A percentile compares a stretch with the other conserved stretches of the same genome.
Evolutionary conservation across 306 rosid genomes (phyloP).

Genomic region (Prunus davidiana): DNA sequence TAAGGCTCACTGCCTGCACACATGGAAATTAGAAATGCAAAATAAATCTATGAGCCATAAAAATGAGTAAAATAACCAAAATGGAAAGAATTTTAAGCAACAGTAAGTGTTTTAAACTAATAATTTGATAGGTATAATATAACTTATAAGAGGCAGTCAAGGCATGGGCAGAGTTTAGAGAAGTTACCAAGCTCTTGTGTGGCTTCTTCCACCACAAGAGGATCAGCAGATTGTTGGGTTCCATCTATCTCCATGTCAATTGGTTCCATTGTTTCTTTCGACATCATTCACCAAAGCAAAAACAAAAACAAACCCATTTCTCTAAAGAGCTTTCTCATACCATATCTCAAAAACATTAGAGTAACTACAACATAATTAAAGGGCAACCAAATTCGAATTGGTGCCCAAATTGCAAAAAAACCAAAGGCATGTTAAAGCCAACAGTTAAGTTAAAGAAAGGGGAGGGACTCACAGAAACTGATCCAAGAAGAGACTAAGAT

Average conservation of each 20-base stretch:
- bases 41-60: not conserved
- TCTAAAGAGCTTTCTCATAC: not conserved
- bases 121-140: not conserved
- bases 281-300: not conserved
- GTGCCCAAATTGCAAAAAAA: not conserved
- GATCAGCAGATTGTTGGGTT: too few relatives aligned
- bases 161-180: slow-evolving; percentile 12
- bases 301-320: not conserved
- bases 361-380: not conserved
- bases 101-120: not conserved
- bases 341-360: not conserved
- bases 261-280: not conserved
- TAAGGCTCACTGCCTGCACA: slow-evolving; percentile 47
- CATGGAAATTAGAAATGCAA: not conserved
- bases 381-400: not conserved
- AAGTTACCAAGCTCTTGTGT: slow-evolving; percentile 46
- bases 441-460: not conserved
- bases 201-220: slow-evolving; percentile 8
- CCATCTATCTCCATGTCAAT: not conserved
- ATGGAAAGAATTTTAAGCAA: not conserved
- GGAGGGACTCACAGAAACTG: not conserved
- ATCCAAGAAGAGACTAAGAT: not conserved
- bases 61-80: not conserved
- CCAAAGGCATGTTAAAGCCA: not conserved
- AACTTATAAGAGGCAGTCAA: not conserved